A percentile compares a stretch with the other conserved stretches of the same genome.
Conservation (phyloP, 2,329 filamentous ascomycete genomes). For the Clonostachys rhizophaga region DNA sequence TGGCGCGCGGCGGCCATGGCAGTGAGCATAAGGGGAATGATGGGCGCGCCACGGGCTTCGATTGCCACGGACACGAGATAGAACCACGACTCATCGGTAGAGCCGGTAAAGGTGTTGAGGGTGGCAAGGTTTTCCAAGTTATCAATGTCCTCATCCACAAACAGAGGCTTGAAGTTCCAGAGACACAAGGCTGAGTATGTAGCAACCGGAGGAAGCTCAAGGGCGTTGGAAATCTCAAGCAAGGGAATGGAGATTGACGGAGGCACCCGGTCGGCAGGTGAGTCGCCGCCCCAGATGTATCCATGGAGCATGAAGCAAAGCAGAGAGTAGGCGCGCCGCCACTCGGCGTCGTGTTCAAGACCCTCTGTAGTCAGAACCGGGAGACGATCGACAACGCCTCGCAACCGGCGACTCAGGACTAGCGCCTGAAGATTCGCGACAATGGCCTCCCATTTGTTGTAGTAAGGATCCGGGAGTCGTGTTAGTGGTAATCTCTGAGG, state of each 20-base stretch:
- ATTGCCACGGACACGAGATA: constrained; percentile 95
- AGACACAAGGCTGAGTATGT: constrained; percentile 89
- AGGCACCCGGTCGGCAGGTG: constrained; percentile 73
- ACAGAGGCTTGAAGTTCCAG: constrained; percentile 96
- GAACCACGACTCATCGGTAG: constrained; percentile 97
- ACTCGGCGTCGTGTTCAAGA: constrained; percentile 81
- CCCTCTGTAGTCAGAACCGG: constrained; percentile 79
- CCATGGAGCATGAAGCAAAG: constrained; percentile 89
- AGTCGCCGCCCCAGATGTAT: constrained; percentile 94
- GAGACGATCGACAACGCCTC: constrained; percentile 72
- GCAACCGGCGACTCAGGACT: constrained; percentile 78
- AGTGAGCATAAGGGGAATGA: constrained; percentile 82
- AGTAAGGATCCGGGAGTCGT: constrained; percentile 81
- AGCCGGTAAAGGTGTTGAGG: constrained; percentile 87
- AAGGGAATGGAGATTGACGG: constrained; percentile 80
- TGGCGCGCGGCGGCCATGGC: constrained; percentile 77
- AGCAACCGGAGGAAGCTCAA: constrained; percentile 88
- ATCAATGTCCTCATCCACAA: constrained; percentile 76
- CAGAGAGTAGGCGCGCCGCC: constrained; percentile 88
- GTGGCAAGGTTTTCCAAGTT: constrained; percentile 84
- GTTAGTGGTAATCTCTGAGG: constrained; percentile 76
- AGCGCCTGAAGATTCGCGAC: constrained; percentile 81
- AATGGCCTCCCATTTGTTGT: constrained; percentile 90
- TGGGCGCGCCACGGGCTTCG: constrained; percentile 83
- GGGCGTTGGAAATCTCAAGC: constrained; percentile 66